Evolutionary conservation across 2,329 filamentous ascomycete species (phyloP).

Genomic region (Microdochium bolleyi): DNA sequence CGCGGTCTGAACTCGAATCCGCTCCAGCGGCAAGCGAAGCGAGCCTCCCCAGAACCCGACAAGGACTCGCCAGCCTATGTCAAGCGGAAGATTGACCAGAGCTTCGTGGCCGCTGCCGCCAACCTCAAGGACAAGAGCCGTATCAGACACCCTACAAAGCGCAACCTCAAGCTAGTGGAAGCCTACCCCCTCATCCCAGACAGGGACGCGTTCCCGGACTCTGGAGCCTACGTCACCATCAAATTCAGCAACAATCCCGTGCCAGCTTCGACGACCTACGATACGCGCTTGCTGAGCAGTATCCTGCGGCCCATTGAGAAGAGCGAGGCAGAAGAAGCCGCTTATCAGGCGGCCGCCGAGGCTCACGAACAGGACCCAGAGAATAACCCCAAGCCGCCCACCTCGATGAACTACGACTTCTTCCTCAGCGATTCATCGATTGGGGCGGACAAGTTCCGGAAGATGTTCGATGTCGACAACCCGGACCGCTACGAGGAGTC

Average conservation of each 20-base stretch:
- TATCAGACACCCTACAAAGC: constrained; percentile 52
- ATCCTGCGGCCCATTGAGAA: constrained; percentile 53
- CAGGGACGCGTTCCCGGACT: constrained; percentile 61
- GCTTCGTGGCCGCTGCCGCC: constrained; percentile 46
- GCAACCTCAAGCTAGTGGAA: constrained; percentile 48
- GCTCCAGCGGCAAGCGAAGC: constrained; percentile 33
- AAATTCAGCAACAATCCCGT: constrained; percentile 63
- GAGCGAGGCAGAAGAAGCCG: constrained; percentile 44
- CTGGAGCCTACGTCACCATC: constrained; percentile 60
- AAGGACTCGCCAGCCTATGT: constrained; percentile 58
- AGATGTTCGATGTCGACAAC: constrained; percentile 52
- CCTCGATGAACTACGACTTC: constrained; percentile 58
- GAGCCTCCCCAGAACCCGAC: constrained; percentile 49
- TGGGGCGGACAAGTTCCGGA: constrained; percentile 47
- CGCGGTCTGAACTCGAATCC: constrained; percentile 36
- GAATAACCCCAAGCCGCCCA: constrained; percentile 46
- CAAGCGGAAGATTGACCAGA: constrained; percentile 58
- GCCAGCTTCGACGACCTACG: constrained; percentile 41
- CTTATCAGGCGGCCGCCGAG: constrained; percentile 40
- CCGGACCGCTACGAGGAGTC: constrained; percentile 42
- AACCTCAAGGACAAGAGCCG: constrained; percentile 45
- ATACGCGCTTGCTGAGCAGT: constrained; percentile 52
- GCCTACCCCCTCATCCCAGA: constrained; percentile 57
- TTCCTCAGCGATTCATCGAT: constrained; percentile 46
- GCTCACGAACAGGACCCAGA: constrained; percentile 49